Percentiles rank a stretch among this genome's conserved stretches.
phyloP scores from a whole-genome alignment of 2,329 filamentous ascomycete genomes.

The Drechslera avenae region DNA sequence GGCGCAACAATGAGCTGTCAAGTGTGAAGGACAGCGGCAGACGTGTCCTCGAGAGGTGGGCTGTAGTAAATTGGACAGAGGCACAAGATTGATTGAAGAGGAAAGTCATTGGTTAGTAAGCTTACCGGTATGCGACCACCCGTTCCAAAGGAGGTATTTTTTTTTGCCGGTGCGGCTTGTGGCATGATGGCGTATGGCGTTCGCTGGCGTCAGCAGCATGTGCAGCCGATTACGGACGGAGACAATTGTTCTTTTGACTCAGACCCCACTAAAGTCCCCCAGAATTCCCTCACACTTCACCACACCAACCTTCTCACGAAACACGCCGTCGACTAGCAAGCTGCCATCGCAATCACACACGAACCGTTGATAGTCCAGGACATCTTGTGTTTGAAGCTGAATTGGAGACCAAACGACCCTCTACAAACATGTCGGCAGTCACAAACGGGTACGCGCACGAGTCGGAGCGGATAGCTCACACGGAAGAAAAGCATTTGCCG shows the following conservation, averaged over 20 bases:
- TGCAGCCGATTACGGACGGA: constrained; percentile 13
- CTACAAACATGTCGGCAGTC: constrained; percentile 31
- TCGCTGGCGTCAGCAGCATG: constrained; percentile 6
- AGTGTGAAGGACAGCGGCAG: not conserved
- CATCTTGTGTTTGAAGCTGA: not conserved
- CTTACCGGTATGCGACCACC: too few species aligned
- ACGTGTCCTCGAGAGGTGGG: not conserved
- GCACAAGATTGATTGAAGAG: too few species aligned
- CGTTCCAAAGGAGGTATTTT: not conserved
- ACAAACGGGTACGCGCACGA: constrained; percentile 42
- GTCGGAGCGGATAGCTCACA: constrained; percentile 49
- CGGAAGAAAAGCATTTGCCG: constrained; percentile 55
- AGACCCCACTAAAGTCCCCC: constrained; percentile 16
- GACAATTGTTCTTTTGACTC: constrained; percentile 19
- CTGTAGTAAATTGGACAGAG: not conserved
- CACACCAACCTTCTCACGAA: constrained; percentile 13
- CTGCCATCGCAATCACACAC: not conserved
- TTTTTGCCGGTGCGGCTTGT: not conserved
- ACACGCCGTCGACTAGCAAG: constrained; percentile 2
- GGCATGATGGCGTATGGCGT: not conserved
- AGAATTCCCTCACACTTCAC: constrained; percentile 16
- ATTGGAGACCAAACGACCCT: not conserved
- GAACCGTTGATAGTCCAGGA: not conserved
- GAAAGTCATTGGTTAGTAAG: too few species aligned
- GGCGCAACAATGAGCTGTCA: constrained; percentile 9